These are phyloP conservation scores for Aureobasidium pullulans DNA, from an alignment of 2,329 filamentous ascomycete species.

Conservation along the genomic window DNA sequence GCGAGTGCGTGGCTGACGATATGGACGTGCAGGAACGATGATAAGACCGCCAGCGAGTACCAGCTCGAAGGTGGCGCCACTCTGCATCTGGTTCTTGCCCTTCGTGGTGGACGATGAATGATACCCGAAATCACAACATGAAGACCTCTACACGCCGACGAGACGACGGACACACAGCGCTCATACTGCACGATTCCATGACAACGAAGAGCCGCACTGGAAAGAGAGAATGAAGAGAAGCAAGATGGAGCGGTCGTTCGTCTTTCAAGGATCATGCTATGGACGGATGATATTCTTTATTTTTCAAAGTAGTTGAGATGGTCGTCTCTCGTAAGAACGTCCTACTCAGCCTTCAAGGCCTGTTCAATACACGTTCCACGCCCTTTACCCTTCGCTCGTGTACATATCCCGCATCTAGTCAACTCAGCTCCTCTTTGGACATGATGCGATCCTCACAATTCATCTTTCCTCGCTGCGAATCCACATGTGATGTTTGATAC, in stretches of 20 bases:
- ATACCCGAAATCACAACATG: neutral
- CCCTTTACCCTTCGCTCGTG: too few relatives aligned
- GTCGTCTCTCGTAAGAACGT: neutral
- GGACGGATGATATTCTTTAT: too few relatives aligned
- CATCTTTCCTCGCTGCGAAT: too few relatives aligned
- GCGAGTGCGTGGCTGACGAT: neutral
- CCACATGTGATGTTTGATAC: too few relatives aligned
- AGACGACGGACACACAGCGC: neutral
- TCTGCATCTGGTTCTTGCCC: conserved; percentile 87
- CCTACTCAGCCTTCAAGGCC: too few relatives aligned
- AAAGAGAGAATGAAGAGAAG: too few relatives aligned
- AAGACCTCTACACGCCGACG: neutral
- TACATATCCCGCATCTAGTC: too few relatives aligned
- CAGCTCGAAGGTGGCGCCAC: conserved; percentile 86
- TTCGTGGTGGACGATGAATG: conserved; percentile 62
- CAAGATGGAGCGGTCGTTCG: too few relatives aligned
- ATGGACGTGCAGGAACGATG: conserved; percentile 65
- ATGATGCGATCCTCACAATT: too few relatives aligned
- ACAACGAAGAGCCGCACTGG: neutral
- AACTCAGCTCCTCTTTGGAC: too few relatives aligned
- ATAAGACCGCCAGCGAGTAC: conserved; percentile 88
- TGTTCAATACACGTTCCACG: too few relatives aligned
- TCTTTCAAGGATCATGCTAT: too few relatives aligned
- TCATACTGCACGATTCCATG: neutral
- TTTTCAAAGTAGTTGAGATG: neutral